Evolutionary conservation across 192 early-diverging fungal species (phyloP).

Genomic region (Rhizoclosmatium globosum): DNA sequence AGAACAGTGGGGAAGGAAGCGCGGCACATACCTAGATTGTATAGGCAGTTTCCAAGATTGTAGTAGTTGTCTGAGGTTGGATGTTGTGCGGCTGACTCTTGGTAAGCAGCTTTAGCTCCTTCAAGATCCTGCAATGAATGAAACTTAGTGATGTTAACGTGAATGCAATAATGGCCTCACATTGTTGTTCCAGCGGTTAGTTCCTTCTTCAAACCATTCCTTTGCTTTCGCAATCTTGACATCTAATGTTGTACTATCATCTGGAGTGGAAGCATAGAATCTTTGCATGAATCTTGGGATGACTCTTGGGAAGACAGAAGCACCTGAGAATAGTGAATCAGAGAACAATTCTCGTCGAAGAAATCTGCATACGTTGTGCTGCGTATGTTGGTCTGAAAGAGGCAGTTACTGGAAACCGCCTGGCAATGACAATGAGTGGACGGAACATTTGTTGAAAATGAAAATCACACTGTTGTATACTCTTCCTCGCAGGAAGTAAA

Average conservation of each 20-base stretch:
- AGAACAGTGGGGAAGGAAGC: neutral
- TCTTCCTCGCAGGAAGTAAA: too few species aligned
- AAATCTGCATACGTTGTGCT: too few species aligned
- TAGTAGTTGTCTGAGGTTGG: constrained; percentile 51
- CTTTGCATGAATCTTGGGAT: too few species aligned
- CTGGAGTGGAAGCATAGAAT: neutral
- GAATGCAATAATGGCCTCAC: neutral
- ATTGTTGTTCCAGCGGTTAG: neutral
- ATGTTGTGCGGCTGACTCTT: constrained; percentile 38
- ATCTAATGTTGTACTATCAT: neutral
- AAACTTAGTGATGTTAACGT: neutral
- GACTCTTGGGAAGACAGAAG: too few species aligned
- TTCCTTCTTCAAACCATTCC: neutral
- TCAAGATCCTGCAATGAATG: constrained; percentile 30
- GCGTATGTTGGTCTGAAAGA: too few species aligned
- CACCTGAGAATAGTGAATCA: too few species aligned
- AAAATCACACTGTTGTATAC: too few species aligned
- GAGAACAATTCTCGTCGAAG: too few species aligned
- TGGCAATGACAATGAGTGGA: too few species aligned
- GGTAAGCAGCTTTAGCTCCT: constrained; percentile 41
- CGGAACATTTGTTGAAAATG: too few species aligned
- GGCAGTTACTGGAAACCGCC: too few species aligned
- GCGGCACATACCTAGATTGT: constrained; percentile 35
- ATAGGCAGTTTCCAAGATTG: constrained; percentile 54
- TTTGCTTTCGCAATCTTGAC: neutral